Evolutionary conservation across 1,284 basidiomycete genomes (phyloP).

Genomic region (Microstroma glucosiphilum): DNA sequence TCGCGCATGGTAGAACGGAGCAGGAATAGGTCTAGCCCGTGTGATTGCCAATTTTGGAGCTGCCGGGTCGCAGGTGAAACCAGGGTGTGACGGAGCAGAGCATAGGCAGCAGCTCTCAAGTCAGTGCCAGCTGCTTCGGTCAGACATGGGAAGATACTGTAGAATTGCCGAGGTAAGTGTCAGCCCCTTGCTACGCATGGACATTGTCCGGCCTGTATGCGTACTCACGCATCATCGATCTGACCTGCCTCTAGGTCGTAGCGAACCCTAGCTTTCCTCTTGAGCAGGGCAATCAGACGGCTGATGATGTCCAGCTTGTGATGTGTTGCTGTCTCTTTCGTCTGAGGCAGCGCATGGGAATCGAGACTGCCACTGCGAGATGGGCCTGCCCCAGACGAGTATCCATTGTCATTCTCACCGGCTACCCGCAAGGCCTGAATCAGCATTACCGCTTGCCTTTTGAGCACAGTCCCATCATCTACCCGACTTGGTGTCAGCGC

Average conservation of each 20-base stretch:
- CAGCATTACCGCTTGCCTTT: too few relatives aligned
- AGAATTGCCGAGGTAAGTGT: not conserved
- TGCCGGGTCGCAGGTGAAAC: conserved; percentile 56
- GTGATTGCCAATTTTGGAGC: conserved; percentile 59
- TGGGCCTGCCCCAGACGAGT: too few relatives aligned
- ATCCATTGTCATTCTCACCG: too few relatives aligned
- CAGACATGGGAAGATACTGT: conserved; percentile 62
- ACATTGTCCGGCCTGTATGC: not conserved
- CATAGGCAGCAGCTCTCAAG: conserved; percentile 75
- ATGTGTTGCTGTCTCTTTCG: not conserved
- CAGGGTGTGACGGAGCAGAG: conserved; percentile 74
- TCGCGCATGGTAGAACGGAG: conserved; percentile 77
- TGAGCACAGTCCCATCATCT: too few relatives aligned
- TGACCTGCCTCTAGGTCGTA: conserved; percentile 1
- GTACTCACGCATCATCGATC: not conserved
- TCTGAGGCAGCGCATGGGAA: not conserved
- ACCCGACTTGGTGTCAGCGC: too few relatives aligned
- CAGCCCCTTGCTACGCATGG: too few relatives aligned
- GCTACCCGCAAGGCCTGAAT: too few relatives aligned
- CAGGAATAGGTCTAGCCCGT: conserved; percentile 77
- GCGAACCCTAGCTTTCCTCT: not conserved
- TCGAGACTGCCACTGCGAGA: too few relatives aligned
- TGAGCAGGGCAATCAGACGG: conserved; percentile 1
- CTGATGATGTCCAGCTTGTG: not conserved
- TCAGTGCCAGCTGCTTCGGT: conserved; percentile 68